These are phyloP conservation scores for Megacollybia marginata DNA, from an alignment of 768 basidiomycete species.

Conservation along the genomic window DNA sequence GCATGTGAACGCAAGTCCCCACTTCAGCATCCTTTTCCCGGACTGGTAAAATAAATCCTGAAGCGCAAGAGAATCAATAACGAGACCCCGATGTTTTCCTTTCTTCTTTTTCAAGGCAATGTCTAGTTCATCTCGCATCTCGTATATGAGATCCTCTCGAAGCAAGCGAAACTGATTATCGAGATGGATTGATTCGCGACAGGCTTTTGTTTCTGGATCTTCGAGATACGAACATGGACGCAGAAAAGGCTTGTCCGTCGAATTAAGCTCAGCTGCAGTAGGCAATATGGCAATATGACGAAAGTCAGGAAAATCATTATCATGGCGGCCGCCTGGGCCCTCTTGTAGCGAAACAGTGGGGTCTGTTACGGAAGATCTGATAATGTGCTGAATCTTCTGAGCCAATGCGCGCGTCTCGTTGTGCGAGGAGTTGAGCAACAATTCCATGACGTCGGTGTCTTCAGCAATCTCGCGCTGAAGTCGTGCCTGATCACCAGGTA, in stretches of 20 bases:
- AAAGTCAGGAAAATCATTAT: conserved; percentile 61
- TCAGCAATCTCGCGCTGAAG: conserved; percentile 32
- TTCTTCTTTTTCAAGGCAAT: conserved; percentile 27
- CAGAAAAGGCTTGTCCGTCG: conserved; percentile 37
- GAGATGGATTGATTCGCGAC: conserved; percentile 39
- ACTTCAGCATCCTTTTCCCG: conserved; percentile 20
- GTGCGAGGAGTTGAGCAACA: conserved; percentile 15
- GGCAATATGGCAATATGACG: conserved; percentile 57
- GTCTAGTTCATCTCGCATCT: conserved; percentile 49
- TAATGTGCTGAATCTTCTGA: conserved; percentile 30
- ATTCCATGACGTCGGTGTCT: conserved; percentile 19
- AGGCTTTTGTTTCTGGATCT: conserved; percentile 28
- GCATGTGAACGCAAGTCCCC: conserved; percentile 34
- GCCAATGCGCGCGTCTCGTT: conserved; percentile 22
- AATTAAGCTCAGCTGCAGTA: conserved; percentile 50
- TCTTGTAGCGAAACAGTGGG: conserved; percentile 11
- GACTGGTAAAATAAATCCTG: conserved; percentile 23
- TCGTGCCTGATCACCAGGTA: conserved; percentile 25
- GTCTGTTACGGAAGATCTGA: conserved; percentile 28
- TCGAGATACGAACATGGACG: conserved; percentile 36
- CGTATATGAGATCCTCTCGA: conserved; percentile 55
- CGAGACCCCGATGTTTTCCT: conserved; percentile 28
- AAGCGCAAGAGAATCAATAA: conserved; percentile 29
- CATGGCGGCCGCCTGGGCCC: conserved; percentile 58
- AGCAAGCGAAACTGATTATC: conserved; percentile 64